A percentile compares a stretch with the other conserved stretches of the same genome.
Evolutionary conservation across 345 rosid species (phyloP).

Genomic region (Passiflora organensis): DNA sequence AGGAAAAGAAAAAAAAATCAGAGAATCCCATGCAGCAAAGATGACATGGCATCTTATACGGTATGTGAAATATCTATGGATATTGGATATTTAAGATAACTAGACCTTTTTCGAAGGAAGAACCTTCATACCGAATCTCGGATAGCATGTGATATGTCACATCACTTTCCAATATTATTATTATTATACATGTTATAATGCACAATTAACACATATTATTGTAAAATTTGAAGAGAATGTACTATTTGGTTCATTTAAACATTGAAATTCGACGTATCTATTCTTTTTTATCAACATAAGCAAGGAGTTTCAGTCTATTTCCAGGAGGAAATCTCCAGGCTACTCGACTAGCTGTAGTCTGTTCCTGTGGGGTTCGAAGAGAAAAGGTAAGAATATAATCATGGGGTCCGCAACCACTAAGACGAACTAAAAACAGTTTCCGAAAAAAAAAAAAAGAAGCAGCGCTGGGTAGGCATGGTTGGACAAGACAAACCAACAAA

Average conservation of each 20-base stretch:
- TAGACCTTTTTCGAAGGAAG: too few relatives aligned
- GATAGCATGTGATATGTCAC: too few relatives aligned
- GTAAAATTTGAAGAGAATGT: too few relatives aligned
- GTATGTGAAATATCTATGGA: too few relatives aligned
- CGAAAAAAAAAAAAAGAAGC: background rate
- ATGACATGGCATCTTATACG: too few relatives aligned
- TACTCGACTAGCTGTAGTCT: background rate
- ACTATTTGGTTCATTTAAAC: background rate
- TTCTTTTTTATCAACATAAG: background rate
- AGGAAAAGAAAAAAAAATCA: too few relatives aligned
- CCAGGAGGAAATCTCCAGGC: background rate
- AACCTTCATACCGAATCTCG: too few relatives aligned
- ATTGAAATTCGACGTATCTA: background rate
- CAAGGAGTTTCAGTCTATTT: background rate
- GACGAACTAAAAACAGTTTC: background rate
- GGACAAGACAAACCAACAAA: constrained; percentile 5
- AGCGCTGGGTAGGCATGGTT: background rate
- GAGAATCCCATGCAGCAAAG: too few relatives aligned
- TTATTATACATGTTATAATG: too few relatives aligned
- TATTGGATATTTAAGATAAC: too few relatives aligned
- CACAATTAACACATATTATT: too few relatives aligned
- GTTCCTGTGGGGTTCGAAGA: background rate
- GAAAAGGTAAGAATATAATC: background rate
- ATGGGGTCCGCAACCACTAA: constrained; percentile 16
- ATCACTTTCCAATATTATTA: too few relatives aligned